Base-by-base conservation (phyloP, 352 stramenopile genomes). In the Globisporangium parvum region DNA sequence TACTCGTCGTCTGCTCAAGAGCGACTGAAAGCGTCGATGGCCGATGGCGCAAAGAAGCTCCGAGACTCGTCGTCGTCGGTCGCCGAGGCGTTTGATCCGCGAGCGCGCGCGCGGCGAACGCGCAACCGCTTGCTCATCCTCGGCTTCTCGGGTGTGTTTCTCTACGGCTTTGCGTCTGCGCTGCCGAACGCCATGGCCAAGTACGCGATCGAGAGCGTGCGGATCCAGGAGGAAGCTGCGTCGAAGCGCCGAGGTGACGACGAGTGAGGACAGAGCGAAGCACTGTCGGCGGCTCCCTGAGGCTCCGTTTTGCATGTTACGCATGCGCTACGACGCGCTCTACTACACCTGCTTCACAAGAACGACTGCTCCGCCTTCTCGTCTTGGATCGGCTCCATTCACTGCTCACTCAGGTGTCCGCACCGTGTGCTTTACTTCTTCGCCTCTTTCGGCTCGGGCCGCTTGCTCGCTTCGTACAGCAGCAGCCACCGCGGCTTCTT, bases 121-220 rank as follows among this genome's bases (percentile, higher is more conserved):
- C 70, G 79, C 50, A 91, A 92, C 56, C 80, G 78, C 2, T 53
- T 78, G 45, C 47, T 93, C 17, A 37, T 75, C 33, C 33, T 91
- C 20, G 84, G 81, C 15, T 81, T 85, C 50, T 67, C 80, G 12
- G 84, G 67, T 2, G 21, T 93, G 12, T 84, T 85, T 50, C 31
- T 93, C 28, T 93, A 92, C 46, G 84, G 84, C 1, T 88, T 93
- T 56, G 84, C 79, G 14, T 78, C 79, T 18, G 55, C 70, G 14
- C 51, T 77, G 55, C 83, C 83, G 35, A 60, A 77, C 45, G 83
- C 83, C 20, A 70, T 91, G 73, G 66, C 73, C 21, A 84, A 81
- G 21, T 93, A 93, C 51, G 67, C 70, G 23, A 59, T 89, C 50
- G 79, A 90, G 60, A 75, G 61, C 58, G 69, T 73, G 17, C 80